Conservation (phyloP, 148 eudicot genomes). For the Dianthus caryophyllus region DNA sequence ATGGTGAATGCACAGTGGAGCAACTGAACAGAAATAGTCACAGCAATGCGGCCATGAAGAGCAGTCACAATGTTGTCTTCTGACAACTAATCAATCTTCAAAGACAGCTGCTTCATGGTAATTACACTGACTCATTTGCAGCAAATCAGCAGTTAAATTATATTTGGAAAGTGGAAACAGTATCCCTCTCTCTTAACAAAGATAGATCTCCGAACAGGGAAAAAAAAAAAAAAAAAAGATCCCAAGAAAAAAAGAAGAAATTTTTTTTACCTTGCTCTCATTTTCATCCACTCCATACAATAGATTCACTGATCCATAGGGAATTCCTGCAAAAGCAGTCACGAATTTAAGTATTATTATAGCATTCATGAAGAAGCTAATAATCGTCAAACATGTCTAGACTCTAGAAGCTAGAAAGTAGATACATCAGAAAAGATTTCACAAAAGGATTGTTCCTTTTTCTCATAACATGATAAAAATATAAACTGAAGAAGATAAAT, state of each 20-base stretch:
- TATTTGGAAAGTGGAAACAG: neutral
- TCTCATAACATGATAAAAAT: neutral
- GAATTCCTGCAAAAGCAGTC: constrained; percentile 70
- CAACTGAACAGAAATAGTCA: no score
- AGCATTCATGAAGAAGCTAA: neutral
- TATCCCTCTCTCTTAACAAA: neutral
- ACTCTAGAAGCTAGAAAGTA: no score
- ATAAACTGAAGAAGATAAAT: neutral
- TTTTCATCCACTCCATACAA: constrained; percentile 88
- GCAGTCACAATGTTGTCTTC: neutral
- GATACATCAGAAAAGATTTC: neutral
- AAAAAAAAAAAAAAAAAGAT: neutral
- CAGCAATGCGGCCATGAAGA: neutral
- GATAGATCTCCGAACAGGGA: no score
- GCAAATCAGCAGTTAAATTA: neutral
- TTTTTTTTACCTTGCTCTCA: constrained; percentile 81
- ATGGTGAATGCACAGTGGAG: neutral
- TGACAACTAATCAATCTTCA: neutral
- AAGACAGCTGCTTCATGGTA: constrained; percentile 1
- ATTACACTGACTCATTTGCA: constrained; percentile 1
- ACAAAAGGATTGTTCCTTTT: neutral
- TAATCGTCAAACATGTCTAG: neutral
- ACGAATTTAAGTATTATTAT: neutral
- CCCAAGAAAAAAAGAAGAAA: neutral
- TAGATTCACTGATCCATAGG: constrained; percentile 92